Evolutionary conservation across 208 protist species (phyloP).

Genomic region (Eutreptiella sp.): DNA sequence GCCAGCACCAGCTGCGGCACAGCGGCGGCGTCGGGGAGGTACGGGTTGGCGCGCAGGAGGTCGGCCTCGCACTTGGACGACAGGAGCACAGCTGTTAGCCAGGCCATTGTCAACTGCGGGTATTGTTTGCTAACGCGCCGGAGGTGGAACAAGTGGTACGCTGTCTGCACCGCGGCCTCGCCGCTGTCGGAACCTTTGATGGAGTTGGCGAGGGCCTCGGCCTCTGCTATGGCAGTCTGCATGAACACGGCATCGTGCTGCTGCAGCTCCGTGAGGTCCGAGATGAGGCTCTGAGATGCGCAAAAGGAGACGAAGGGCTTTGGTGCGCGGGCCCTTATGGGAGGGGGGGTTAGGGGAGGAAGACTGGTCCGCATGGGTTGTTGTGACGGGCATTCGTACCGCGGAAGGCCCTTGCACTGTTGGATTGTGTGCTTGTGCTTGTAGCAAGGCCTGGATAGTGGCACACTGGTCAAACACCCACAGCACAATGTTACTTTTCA

Average conservation of each 20-base stretch:
- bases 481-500: too few relatives aligned
- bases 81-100: slow-evolving; percentile 49
- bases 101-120: slow-evolving; percentile 46
- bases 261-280: slow-evolving; percentile 29
- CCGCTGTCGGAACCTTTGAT: background rate
- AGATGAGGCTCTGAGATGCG: slow-evolving; percentile 33
- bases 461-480: too few relatives aligned
- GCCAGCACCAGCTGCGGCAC: slow-evolving; percentile 44
- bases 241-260: slow-evolving; percentile 37
- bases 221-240: too few relatives aligned
- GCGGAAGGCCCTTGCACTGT: too few relatives aligned
- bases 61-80: slow-evolving; percentile 49
- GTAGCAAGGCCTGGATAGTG: too few relatives aligned
- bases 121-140: slow-evolving; percentile 36
- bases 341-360: too few relatives aligned
- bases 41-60: slow-evolving; percentile 53
- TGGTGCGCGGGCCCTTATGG: too few relatives aligned
- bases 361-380: too few relatives aligned
- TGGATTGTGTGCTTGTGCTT: too few relatives aligned
- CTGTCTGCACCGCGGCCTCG: background rate
- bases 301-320: too few relatives aligned
- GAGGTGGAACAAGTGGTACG: slow-evolving; percentile 29
- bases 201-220: slow-evolving; percentile 31
- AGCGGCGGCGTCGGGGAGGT: slow-evolving; percentile 38
- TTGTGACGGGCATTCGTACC: too few relatives aligned